Conservation (phyloP, 495 filamentous ascomycete species). For the Cercophora newfieldiana region DNA sequence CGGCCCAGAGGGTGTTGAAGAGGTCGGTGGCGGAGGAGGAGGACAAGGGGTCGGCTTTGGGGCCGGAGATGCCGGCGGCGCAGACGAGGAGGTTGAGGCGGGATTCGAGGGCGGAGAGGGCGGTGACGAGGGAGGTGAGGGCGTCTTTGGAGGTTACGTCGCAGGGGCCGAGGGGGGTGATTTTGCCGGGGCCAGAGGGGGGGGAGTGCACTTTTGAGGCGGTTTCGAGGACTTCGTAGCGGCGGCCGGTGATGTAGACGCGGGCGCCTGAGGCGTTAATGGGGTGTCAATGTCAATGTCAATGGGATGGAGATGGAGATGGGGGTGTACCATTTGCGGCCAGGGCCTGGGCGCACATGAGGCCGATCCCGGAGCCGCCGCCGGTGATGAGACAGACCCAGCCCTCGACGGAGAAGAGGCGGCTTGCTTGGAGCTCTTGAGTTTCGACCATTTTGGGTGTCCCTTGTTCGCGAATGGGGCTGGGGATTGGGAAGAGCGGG, state of each 20-base stretch:
- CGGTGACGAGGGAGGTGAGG: constrained; percentile 47
- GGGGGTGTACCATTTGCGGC: constrained; percentile 54
- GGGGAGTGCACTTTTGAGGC: constrained; percentile 44
- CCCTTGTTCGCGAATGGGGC: background rate
- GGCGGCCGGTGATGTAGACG: constrained; percentile 67
- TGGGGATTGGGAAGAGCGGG: background rate
- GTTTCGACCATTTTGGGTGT: constrained; percentile 33
- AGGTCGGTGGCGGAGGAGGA: constrained; percentile 45
- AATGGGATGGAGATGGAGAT: background rate
- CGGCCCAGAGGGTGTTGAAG: constrained; percentile 47
- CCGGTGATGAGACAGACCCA: constrained; percentile 61
- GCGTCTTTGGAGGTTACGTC: constrained; percentile 64
- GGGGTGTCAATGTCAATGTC: background rate
- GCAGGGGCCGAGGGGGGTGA: constrained; percentile 45
- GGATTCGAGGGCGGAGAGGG: constrained; percentile 39
- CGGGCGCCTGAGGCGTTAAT: constrained; percentile 42
- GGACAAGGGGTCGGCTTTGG: constrained; percentile 38
- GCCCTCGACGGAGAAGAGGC: constrained; percentile 56
- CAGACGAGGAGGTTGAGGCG: constrained; percentile 63
- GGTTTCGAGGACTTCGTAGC: constrained; percentile 54
- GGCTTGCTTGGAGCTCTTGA: constrained; percentile 35
- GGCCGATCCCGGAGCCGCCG: constrained; percentile 59
- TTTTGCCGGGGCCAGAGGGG: constrained; percentile 27
- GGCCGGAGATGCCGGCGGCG: constrained; percentile 54
- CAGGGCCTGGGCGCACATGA: constrained; percentile 63